Conservation (phyloP, 805 yeast genomes). For the Peterozyma toletana region DNA sequence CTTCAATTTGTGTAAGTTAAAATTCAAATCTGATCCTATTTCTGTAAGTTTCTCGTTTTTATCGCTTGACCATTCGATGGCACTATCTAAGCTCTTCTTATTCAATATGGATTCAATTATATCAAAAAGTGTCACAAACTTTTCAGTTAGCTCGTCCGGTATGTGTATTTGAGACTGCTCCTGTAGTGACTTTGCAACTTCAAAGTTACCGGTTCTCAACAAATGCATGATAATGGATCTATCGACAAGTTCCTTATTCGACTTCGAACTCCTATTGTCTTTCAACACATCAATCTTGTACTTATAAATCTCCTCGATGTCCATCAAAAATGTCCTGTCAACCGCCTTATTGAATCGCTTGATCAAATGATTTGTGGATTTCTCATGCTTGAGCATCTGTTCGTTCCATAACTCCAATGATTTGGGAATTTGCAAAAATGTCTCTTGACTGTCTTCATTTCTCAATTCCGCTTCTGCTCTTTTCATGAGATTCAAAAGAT, state of each 20-base stretch:
- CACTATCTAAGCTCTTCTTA: constrained; percentile 30
- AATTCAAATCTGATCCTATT: constrained; percentile 36
- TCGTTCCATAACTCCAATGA: constrained; percentile 14
- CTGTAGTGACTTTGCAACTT: constrained; percentile 14
- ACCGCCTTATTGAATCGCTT: constrained; percentile 18
- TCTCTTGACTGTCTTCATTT: constrained; percentile 1
- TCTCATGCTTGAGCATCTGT: constrained; percentile 22
- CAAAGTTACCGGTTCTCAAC: constrained; percentile 22
- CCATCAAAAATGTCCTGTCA: constrained; percentile 18
- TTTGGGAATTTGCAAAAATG: not conserved
- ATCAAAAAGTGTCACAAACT: constrained; percentile 33
- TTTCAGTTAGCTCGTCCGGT: constrained; percentile 21
- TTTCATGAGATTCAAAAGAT: constrained; percentile 17
- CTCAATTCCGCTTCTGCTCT: constrained; percentile 16
- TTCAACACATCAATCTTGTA: constrained; percentile 22
- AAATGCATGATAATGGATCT: constrained; percentile 24
- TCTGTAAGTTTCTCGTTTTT: constrained; percentile 18
- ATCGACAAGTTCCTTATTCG: constrained; percentile 12
- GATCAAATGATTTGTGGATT: constrained; percentile 17
- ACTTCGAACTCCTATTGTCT: constrained; percentile 17
- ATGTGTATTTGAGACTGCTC: constrained; percentile 20
- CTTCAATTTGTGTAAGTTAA: constrained; percentile 34
- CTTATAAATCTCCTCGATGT: constrained; percentile 17
- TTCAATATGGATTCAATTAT: constrained; percentile 29
- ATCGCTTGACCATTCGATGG: constrained; percentile 40